Evolutionary conservation across 1,284 basidiomycete species (phyloP), one percentile per base, ranked within the genome.

Genomic region (Ceratobasidium sp.): DNA sequence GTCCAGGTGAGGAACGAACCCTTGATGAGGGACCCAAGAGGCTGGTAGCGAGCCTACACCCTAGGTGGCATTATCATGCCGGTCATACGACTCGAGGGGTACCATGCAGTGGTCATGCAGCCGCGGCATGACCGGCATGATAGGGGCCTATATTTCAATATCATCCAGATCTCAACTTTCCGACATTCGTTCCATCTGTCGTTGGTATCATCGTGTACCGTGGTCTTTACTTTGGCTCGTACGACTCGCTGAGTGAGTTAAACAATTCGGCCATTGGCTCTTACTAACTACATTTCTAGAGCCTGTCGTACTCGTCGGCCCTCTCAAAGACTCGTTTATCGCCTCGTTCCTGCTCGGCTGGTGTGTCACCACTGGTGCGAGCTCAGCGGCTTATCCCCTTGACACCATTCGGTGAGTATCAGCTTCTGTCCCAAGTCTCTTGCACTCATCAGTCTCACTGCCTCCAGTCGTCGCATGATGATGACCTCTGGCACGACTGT

Each of bases 161-260:
- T n/a, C n/a, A n/a, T n/a, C n/a, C n/a, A n/a, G n/a, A n/a, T n/a
- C n/a, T n/a, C n/a, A n/a, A n/a, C n/a, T n/a, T n/a, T n/a, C n/a
- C n/a, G n/a, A n/a, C n/a, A n/a, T n/a, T n/a, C 83, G 88, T 96
- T 74, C 95, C 95, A 77, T 97, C 95, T 58, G 94, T 97, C 75
- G 93, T 93, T 77, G 95, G 95, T 84, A 97, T 97, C 84, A 89
- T 97, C 78, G 95, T 97, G 79, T 97, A 97, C 88, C 94, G 95
- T 86, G 95, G 94, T 88, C 91, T 95, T 79, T 94, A 95, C 87
- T 96, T 96, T 80, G 94, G 94, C 91, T 89, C 93, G 82, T 95
- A 96, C 83, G 94, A 97, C 82, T 96, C 95, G 44, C 88, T 95
- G 79, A 95, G 92, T 93, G 80, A 74, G 90, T 87, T 54, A 18